phyloP scores from a whole-genome alignment of 768 basidiomycete genomes.

The Fibroporia radiculosa region DNA sequence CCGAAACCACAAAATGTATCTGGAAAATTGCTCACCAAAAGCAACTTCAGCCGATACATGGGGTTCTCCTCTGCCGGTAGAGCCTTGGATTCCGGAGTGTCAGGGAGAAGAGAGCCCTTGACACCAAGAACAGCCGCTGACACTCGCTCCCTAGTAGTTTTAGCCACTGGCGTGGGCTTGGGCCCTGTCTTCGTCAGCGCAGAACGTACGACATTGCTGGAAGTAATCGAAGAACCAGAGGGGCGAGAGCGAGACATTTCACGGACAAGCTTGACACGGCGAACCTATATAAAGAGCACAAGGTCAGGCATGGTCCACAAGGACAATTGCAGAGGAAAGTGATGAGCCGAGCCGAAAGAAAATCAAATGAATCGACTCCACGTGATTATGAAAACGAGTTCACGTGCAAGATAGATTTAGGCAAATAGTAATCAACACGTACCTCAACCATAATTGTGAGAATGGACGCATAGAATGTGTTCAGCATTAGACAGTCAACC shows the following conservation, averaged over 20 bases:
- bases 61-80: constrained; percentile 63
- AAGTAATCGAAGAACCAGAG: constrained; percentile 15
- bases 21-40: constrained; percentile 48
- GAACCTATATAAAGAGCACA: constrained; percentile 38
- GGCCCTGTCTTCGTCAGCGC: constrained; percentile 16
- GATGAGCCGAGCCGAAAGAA: constrained; percentile 2
- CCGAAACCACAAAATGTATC: not conserved
- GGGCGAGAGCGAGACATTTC: constrained; percentile 34
- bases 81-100: constrained; percentile 33
- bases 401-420: not conserved
- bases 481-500: constrained; percentile 82
- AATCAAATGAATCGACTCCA: not conserved
- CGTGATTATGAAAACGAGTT: not conserved
- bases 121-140: constrained; percentile 32
- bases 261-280: constrained; percentile 59
- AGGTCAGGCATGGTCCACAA: constrained; percentile 3
- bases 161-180: constrained; percentile 6
- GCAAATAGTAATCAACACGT: constrained; percentile 16
- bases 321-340: constrained; percentile 2
- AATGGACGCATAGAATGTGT: constrained; percentile 85
- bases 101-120: constrained; percentile 42
- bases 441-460: constrained; percentile 97
- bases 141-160: constrained; percentile 22
- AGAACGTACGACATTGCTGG: constrained; percentile 19
- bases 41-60: constrained; percentile 79